Percentiles rank a stretch among this genome's conserved stretches.
These are phyloP conservation scores for Pichia sp. DNA, from an alignment of 1,139 yeast species.

Conservation along the genomic window DNA sequence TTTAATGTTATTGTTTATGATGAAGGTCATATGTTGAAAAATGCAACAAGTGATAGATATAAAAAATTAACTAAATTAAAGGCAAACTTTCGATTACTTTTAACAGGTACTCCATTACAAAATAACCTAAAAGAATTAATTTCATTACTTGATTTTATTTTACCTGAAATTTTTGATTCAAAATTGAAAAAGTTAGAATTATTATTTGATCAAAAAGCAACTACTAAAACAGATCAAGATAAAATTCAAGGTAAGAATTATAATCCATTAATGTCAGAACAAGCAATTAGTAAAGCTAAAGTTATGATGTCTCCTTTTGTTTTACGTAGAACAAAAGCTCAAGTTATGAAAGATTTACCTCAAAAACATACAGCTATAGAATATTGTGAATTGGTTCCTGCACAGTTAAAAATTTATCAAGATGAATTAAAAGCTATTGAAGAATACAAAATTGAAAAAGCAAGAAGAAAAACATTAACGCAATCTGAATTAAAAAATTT, in stretches of 20 bases:
- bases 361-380: constrained; percentile 59
- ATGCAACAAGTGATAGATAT: constrained; percentile 83
- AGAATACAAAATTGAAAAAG: constrained; percentile 46
- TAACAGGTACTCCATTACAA: constrained; percentile 97
- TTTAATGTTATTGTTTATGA: constrained; percentile 91
- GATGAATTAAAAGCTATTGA: constrained; percentile 48
- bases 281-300: constrained; percentile 88
- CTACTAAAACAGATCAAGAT: constrained; percentile 40
- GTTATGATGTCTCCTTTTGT: constrained; percentile 99
- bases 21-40: constrained; percentile 95
- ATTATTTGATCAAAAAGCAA: constrained; percentile 78
- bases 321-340: constrained; percentile 83
- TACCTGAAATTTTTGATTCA: constrained; percentile 76
- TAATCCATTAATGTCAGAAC: constrained; percentile 80
- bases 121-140: constrained; percentile 86
- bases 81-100: constrained; percentile 73
- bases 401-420: constrained; percentile 58
- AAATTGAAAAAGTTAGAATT: constrained; percentile 77
- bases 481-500: constrained; percentile 34
- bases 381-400: constrained; percentile 47
- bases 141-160: constrained; percentile 81
- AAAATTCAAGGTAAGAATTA: constrained; percentile 36
- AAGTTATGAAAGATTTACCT: constrained; percentile 85
- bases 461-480: constrained; percentile 36
- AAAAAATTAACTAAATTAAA: constrained; percentile 73